Evolutionary conservation across 1,284 basidiomycete genomes (phyloP).

Genomic region (Ceratobasidium sp.): DNA sequence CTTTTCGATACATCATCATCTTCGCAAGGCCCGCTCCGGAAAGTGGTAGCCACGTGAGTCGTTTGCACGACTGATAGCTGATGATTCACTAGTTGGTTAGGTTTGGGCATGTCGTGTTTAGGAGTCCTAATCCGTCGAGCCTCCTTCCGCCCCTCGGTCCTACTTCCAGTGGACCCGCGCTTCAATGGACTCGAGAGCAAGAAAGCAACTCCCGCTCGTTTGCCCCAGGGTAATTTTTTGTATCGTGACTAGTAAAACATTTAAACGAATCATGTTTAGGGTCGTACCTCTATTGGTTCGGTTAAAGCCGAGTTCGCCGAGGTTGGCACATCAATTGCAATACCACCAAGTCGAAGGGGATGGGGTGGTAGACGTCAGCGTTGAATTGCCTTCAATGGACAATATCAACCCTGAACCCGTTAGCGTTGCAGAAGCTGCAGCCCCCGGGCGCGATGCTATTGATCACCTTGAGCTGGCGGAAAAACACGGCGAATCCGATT

Average conservation of each 20-base stretch:
- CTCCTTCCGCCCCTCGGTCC: background rate
- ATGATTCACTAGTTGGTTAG: background rate
- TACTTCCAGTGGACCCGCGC: background rate
- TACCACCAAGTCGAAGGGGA: conserved; percentile 21
- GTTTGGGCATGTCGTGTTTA: conserved; percentile 22
- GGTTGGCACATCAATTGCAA: conserved; percentile 9
- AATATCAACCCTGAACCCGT: background rate
- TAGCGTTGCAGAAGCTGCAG: background rate
- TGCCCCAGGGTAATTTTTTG: conserved; percentile 10
- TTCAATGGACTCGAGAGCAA: conserved; percentile 18
- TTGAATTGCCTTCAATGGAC: background rate
- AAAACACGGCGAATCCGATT: background rate
- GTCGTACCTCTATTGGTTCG: conserved; percentile 8
- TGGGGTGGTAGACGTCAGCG: conserved; percentile 7
- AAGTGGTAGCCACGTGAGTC: conserved; percentile 12
- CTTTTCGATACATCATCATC: background rate
- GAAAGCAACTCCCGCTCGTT: background rate
- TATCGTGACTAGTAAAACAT: background rate
- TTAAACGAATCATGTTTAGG: background rate
- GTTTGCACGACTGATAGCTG: background rate
- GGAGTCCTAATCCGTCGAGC: background rate
- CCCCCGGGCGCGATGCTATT: background rate
- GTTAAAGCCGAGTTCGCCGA: background rate
- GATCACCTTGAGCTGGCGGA: background rate
- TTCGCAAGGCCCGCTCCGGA: background rate